Conservation (phyloP, 2,329 filamentous ascomycete genomes). For the Penicillium expansum region DNA sequence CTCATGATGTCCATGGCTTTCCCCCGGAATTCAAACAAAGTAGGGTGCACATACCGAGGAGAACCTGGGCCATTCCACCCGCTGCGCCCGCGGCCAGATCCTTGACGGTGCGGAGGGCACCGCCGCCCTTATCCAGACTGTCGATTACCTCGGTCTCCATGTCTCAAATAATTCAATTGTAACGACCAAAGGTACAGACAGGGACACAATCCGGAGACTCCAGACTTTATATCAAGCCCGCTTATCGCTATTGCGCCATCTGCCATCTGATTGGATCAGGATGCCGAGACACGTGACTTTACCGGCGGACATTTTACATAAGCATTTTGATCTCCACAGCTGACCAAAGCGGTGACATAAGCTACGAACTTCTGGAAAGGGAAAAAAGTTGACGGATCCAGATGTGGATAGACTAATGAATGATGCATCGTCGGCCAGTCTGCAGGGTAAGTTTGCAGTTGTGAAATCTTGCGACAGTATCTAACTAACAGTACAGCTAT, state of each 20-base stretch:
- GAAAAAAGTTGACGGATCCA: slow-evolving; percentile 20
- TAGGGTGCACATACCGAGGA: slow-evolving; percentile 66
- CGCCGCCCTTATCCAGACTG: slow-evolving; percentile 37
- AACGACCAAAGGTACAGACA: slow-evolving; percentile 5
- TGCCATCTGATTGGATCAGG: slow-evolving; percentile 31
- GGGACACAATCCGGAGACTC: slow-evolving; percentile 7
- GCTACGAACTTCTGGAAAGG: slow-evolving; percentile 14
- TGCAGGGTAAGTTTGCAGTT: slow-evolving; percentile 28
- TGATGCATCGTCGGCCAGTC: slow-evolving; percentile 37
- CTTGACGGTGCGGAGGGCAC: slow-evolving; percentile 66
- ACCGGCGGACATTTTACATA: slow-evolving; percentile 17
- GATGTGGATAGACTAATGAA: slow-evolving; percentile 17
- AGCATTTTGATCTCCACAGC: background rate
- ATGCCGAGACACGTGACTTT: slow-evolving; percentile 34
- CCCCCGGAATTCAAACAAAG: background rate
- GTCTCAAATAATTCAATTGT: slow-evolving; percentile 2
- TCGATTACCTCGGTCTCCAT: slow-evolving; percentile 40
- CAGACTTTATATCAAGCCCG: slow-evolving; percentile 11
- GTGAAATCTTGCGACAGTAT: background rate
- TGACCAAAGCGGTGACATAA: slow-evolving; percentile 16
- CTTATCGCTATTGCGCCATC: slow-evolving; percentile 25
- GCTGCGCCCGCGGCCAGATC: slow-evolving; percentile 88
- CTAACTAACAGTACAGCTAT: slow-evolving; percentile 28
- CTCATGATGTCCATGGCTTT: slow-evolving; percentile 1
- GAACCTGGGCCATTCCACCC: slow-evolving; percentile 88